Percentiles rank a stretch among this genome's conserved stretches.
Evolutionary conservation across 2,329 filamentous ascomycete species (phyloP).

Genomic region (Ceratocystis diversiconidia): DNA sequence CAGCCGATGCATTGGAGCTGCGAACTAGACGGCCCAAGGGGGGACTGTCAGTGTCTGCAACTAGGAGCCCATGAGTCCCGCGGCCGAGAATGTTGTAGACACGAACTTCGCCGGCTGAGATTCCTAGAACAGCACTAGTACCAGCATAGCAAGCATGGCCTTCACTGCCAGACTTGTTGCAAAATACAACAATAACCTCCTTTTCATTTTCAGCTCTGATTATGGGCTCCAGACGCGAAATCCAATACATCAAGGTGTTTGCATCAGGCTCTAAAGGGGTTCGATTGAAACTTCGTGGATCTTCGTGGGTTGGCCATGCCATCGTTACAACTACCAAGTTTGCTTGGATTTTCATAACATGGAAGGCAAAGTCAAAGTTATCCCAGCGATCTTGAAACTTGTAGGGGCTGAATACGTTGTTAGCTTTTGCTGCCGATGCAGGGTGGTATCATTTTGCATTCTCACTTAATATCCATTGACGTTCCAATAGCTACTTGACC

Average conservation of each 20-base stretch:
- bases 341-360: conserved; percentile 40
- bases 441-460: conserved; percentile 32
- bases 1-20: conserved; percentile 19
- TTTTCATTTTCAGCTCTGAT: conserved; percentile 36
- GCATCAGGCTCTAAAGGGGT: conserved; percentile 48
- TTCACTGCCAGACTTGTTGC: conserved; percentile 56
- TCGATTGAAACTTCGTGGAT: conserved; percentile 31
- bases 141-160: conserved; percentile 55
- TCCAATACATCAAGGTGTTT: conserved; percentile 65
- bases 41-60: conserved; percentile 45
- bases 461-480: conserved; percentile 43
- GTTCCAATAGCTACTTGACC: conserved; percentile 40
- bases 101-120: conserved; percentile 48
- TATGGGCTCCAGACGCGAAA: conserved; percentile 53
- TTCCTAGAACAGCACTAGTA: conserved; percentile 55
- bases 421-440: conserved; percentile 23
- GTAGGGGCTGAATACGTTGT: conserved; percentile 9
- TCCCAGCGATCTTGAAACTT: conserved; percentile 20
- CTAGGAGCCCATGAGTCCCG: conserved; percentile 49
- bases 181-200: conserved; percentile 56
- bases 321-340: conserved; percentile 57
- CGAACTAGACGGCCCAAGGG: conserved; percentile 34
- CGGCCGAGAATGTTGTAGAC: conserved; percentile 59
- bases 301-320: conserved; percentile 58
- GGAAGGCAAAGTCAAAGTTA: conserved; percentile 29